Evolutionary conservation across 2,329 filamentous ascomycete species (phyloP), one percentile per base, ranked within the genome.

Genomic region (Neonectria hederae): DNA sequence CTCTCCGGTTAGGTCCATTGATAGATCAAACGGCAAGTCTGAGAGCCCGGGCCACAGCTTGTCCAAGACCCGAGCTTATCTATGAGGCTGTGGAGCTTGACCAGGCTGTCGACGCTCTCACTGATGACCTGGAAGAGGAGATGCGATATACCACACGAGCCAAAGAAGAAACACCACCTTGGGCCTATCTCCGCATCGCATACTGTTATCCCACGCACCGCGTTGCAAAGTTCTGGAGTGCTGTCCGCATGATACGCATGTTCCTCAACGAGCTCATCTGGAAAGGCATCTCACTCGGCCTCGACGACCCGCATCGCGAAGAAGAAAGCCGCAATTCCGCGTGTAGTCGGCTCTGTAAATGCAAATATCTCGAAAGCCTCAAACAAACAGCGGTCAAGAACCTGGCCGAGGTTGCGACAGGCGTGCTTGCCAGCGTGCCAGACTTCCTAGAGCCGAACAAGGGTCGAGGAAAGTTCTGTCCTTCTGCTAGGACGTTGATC

Each of bases 191-290:
- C 14, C 43, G 55, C 2, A 59, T 62, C 17, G 65, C 69, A 5
- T 65, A 71, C 19, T 59, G 46, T 4, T 75, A 75, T 35, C 65
- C 70, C 6, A 67, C 28, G 4, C 54, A 64, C 5, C 62, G 65
- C n/a, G 51, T 69, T 11, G 65, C 69, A 10, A 73, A 72, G 30
- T 54, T 71, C n/a, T 74, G 70, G 72, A 75, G 71, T 45, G 67
- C 72, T 0, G 32, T 74, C 9, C 71, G 72, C 6, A 66, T 74
- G 53, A 54, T 74, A 9, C 69, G 72, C 5, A 59, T 71, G n/a
- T 72, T 74, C 11, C 65, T 75, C 10, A 65, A 70, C 32, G 63
- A 65, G 9, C 62, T 69, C 32, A 61, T 72, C 3, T 63, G 46
- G 48, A 28, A 51, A 4, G 56, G 64, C 11, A 49, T 53, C 11